Base-by-base conservation (phyloP, 2,329 filamentous ascomycete genomes). In the Aphanocladium album region DNA sequence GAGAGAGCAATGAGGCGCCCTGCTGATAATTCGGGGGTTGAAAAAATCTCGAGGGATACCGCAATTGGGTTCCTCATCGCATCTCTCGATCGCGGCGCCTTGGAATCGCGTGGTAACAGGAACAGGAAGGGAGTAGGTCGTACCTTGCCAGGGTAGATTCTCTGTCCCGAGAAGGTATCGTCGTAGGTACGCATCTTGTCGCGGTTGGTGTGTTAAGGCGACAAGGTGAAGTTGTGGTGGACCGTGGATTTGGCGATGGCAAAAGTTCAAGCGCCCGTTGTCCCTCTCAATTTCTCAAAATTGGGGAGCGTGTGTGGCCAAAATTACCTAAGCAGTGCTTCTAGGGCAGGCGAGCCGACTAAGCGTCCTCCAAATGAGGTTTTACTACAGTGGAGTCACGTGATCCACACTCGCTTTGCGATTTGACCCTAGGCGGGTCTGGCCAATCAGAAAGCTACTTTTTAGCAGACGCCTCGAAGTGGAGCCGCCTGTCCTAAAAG, bases 101-200 rank as follows among this genome's bases (percentile, higher is more conserved):
- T 39, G 37, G 17, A 19, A 47, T 60, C 57, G 50, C 41, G 39
- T 60, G 46, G 57, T 16, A n/a, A 41, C 27, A 39, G 57, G 41
- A n/a, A 37, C 17, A 27, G 41, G 21, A 19, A 21, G 19, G 50
- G 41, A 47, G 33, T 62, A 66, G 67, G 66, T 67, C 81, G 78
- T 83, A 86, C 83, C 83, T 86, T 86, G 75, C 83, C 83, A 77
- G 83, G 83, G 83, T 85, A 86, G 70, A 86, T 86, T 80, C 80
- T 84, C 81, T 82, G 80, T 75, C 83, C 83, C 74, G 83, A 86
- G 79, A 86, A 86, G 69, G 78, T 76, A 76, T 86, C 83, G 78
- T 86, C 83, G 83, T 86, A 86, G 75, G 83, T 85, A 78, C 83
- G 83, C 83, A 86, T 86, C 75, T 77, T 85, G 75, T 74, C 74